These are phyloP conservation scores for Suillus weaverae DNA, from an alignment of 768 basidiomycete species.

Conservation along the genomic window DNA sequence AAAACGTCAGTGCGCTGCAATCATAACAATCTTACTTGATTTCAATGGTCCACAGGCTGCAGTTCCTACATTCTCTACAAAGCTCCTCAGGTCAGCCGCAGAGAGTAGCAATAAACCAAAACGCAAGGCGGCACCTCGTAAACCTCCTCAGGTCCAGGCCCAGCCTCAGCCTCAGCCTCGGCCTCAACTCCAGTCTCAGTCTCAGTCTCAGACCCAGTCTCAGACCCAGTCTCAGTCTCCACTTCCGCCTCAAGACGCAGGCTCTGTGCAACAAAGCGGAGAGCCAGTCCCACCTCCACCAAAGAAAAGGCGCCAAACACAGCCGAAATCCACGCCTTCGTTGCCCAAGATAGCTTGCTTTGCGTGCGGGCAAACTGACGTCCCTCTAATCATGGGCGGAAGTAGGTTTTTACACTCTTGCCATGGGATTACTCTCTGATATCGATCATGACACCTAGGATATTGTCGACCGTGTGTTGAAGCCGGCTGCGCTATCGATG, in stretches of 20 bases:
- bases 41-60: constrained; percentile 36
- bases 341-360: constrained; percentile 54
- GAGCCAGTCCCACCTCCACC: constrained; percentile 21
- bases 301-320: constrained; percentile 44
- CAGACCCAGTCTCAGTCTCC: background rate
- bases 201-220: background rate
- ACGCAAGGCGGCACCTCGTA: constrained; percentile 36
- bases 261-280: constrained; percentile 16
- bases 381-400: constrained; percentile 75
- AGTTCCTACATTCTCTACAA: constrained; percentile 52
- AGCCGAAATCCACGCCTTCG: constrained; percentile 32
- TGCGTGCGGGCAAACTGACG: constrained; percentile 63
- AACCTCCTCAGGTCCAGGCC: constrained; percentile 15
- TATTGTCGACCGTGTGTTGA: constrained; percentile 71
- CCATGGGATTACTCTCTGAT: background rate
- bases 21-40: background rate
- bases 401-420: constrained; percentile 44
- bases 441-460: constrained; percentile 37
- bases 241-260: background rate
- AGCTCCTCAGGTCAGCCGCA: constrained; percentile 51
- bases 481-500: constrained; percentile 42
- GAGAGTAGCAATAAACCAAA: constrained; percentile 36
- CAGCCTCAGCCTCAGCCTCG: background rate
- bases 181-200: background rate
- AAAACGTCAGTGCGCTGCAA: constrained; percentile 44